These are phyloP conservation scores for Penicillium sp. DNA, from an alignment of 2,329 filamentous ascomycete genomes.

Conservation along the genomic window DNA sequence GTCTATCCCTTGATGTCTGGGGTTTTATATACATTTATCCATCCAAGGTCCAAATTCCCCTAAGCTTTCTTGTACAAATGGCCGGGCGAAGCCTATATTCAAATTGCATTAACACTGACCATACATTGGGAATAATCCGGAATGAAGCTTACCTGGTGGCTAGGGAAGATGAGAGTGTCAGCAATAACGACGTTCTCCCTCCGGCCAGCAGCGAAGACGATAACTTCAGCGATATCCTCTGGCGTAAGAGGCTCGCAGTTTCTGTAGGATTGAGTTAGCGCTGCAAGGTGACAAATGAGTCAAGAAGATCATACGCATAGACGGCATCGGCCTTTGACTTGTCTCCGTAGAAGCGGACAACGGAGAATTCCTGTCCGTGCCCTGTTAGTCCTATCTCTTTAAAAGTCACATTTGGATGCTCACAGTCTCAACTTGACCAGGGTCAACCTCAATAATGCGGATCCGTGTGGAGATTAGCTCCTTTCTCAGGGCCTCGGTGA, in stretches of 20 bases:
- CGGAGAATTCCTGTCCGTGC: conserved; percentile 73
- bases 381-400: conserved; percentile 10
- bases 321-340: conserved; percentile 88
- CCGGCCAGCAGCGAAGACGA: conserved; percentile 83
- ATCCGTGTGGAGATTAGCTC: conserved; percentile 83
- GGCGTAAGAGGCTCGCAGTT: conserved; percentile 82
- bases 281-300: background rate
- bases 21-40: background rate
- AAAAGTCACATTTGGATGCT: conserved; percentile 24
- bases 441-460: conserved; percentile 85
- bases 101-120: background rate
- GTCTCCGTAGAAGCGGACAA: conserved; percentile 87
- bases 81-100: conserved; percentile 23
- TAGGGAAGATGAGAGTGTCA: conserved; percentile 85
- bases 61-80: conserved; percentile 20
- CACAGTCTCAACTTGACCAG: conserved; percentile 89
- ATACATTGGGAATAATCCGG: background rate
- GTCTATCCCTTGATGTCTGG: background rate
- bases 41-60: background rate
- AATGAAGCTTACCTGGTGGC: conserved; percentile 72
- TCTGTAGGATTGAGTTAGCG: conserved; percentile 43
- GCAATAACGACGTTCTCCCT: conserved; percentile 90
- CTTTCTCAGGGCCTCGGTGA: conserved; percentile 80
- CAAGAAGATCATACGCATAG: conserved; percentile 68
- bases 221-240: conserved; percentile 87